Evolutionary conservation across 2,329 filamentous ascomycete genomes (phyloP), one percentile per base, ranked within the genome.

Genomic region (Anisogramma anomala): DNA sequence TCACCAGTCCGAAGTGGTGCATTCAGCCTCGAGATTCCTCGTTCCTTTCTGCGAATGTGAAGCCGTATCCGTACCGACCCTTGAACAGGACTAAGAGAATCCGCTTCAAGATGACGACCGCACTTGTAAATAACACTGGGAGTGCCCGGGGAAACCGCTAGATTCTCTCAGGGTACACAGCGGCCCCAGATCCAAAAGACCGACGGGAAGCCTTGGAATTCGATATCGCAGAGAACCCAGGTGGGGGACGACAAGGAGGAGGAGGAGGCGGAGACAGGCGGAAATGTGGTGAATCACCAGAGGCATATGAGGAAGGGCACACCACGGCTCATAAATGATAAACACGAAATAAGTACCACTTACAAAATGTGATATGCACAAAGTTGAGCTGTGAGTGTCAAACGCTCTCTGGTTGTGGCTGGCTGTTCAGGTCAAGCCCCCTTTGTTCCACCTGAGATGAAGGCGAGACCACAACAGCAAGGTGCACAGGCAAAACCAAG

Each of bases 371-470:
- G 22, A 32, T 37, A 19, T 37, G 20, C 11, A 34, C 23, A 7
- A 18, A 3, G 30, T 36, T 17, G 34, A 33, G 10, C 10, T 23
- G 14, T n/a, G 14, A n/a, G 9, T 33, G n/a, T 22, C 14, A 17
- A 17, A 28, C 15, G 19, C n/a, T n/a, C n/a, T 20, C 13, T n/a
- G 41, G 27, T 36, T 33, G 32, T 42, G 39, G 39, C 23, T 33
- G 37, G 39, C 31, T 33, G 22, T 6, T 23, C 6, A 33, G 23
- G 11, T 19, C 39, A 36, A 42, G 40, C 22, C 36, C 43, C 27
- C 33, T 39, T 43, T 43, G 40, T 39, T 32, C 26, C 8, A 31
- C n/a, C 33, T 18, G 31, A 15, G 31, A 38, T 42, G 32, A 32
- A 42, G 22, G 40, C 32, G 39, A 39, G 31, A 39, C 33, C 27